Evolutionary conservation across 208 protist genomes (phyloP), one percentile per base, ranked within the genome.

Genomic region (Strigomonas culicis): DNA sequence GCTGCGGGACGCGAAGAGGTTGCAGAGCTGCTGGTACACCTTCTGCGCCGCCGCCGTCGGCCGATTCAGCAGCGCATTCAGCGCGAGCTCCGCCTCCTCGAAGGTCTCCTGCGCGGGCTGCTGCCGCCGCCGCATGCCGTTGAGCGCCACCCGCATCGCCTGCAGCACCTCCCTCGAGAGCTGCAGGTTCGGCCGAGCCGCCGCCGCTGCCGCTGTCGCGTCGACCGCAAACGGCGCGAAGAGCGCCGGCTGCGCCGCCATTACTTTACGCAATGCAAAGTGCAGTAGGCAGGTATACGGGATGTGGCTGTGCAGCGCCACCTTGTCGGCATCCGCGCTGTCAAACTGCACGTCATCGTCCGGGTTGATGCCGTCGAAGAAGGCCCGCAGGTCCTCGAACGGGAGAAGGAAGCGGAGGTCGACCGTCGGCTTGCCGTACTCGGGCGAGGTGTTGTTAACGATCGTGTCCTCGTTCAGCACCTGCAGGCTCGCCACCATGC

Each of bases 341-440:
- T 51, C 50, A 41, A 94, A 83, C 32, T 74, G 53, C 34, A 4
- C 27, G 17, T 81, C 60, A 52, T 96, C 68, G 25, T 83, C 70
- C 17, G 70, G 75, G 44, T 90, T 56, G 53, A 92, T 75, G 2
- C 60, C 41, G 32, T 78, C 71, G 52, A 95, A 84, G 78, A 82
- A 94, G 2, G 15, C 39, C 31, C 80, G 22, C 17, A 98, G 69
- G n/a, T 56, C 79, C 3, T 86, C 79, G 63, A 97, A 98, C 15
- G 95, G 94, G 50, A 86, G 72, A 32, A 86, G 85, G 1, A 98
- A 73, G 63, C 97, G 86, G 66, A 98, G 79, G 66, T 99, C 97
- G 24, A 79, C 71, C 51, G 53, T 28, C 27, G 21, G 7, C 1
- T 2, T 43, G 32, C 25, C 24, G 19, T 25, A 7, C 3, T 32